phyloP scores from a whole-genome alignment of 192 early-diverging fungal genomes.

The Entrophospora sp. region DNA sequence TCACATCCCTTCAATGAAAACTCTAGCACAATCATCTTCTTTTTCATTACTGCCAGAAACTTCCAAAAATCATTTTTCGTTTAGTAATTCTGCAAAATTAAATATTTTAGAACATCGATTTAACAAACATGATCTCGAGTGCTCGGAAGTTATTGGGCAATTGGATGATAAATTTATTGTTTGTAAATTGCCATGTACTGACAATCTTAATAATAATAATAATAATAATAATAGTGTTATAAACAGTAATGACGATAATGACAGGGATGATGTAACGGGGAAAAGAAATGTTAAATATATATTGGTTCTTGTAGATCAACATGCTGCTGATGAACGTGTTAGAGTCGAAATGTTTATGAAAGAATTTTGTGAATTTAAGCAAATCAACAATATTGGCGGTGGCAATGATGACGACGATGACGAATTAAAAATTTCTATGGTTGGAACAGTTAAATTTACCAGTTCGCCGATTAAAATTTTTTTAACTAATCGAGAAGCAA shows the following conservation, averaged over 20 bases:
- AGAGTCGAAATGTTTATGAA: constrained; percentile 49
- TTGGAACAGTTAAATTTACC: constrained; percentile 34
- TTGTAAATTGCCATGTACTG: constrained; percentile 18
- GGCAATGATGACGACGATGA: no score
- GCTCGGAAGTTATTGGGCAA: constrained; percentile 45
- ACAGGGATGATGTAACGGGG: no score
- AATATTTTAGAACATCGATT: constrained; percentile 26
- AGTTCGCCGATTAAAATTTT: constrained; percentile 32
- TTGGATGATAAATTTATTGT: constrained; percentile 61
- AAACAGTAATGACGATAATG: no score
- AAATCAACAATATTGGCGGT: no score
- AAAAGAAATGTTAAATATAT: neutral
- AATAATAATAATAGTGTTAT: no score
- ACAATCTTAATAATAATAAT: neutral
- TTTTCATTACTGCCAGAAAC: no score
- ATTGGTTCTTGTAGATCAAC: constrained; percentile 62
- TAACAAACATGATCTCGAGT: constrained; percentile 30
- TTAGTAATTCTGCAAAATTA: neutral
- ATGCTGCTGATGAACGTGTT: constrained; percentile 71
- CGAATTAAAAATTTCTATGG: no score
- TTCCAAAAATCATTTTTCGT: no score
- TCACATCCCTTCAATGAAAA: constrained; percentile 14
- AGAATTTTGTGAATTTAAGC: constrained; percentile 20
- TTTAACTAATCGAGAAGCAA: constrained; percentile 31
- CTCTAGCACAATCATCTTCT: neutral